A percentile compares a stretch with the other conserved stretches of the same genome.
These are phyloP conservation scores for Candida pseudoglaebosa DNA, from an alignment of 805 yeast genomes.

Conservation along the genomic window DNA sequence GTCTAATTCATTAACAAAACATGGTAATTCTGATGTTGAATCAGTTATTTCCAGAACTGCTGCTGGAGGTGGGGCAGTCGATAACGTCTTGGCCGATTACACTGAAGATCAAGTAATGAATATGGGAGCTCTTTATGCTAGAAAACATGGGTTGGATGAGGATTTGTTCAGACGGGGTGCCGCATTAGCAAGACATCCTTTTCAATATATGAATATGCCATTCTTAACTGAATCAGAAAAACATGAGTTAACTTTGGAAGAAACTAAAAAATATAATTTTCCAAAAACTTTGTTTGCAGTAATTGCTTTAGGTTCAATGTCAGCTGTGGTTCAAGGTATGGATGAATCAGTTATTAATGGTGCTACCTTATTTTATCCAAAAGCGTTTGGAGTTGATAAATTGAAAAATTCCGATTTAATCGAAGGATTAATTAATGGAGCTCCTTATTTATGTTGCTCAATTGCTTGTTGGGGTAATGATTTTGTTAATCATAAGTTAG, in stretches of 20 bases:
- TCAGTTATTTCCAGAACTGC: constrained; percentile 16
- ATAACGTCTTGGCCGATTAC: constrained; percentile 53
- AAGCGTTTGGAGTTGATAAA: constrained; percentile 43
- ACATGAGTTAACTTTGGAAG: constrained; percentile 46
- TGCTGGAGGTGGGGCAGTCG: constrained; percentile 20
- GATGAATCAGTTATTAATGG: constrained; percentile 71
- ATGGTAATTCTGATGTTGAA: not conserved
- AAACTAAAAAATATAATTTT: constrained; percentile 40
- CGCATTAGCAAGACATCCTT: constrained; percentile 53
- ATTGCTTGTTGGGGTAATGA: constrained; percentile 62
- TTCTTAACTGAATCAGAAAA: constrained; percentile 44
- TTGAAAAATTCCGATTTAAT: constrained; percentile 49
- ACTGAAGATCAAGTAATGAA: constrained; percentile 60
- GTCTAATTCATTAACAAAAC: not conserved
- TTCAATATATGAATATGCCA: constrained; percentile 53
- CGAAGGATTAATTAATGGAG: constrained; percentile 59
- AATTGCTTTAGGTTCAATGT: constrained; percentile 59
- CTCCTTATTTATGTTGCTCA: constrained; percentile 62
- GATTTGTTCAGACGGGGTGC: constrained; percentile 63
- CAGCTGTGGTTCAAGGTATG: constrained; percentile 74
- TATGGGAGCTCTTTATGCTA: constrained; percentile 67
- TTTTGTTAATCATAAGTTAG: constrained; percentile 45
- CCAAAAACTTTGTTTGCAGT: constrained; percentile 49
- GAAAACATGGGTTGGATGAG: constrained; percentile 49
- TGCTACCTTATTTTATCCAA: constrained; percentile 58